A percentile compares a stretch with the other conserved stretches of the same genome.
Evolutionary conservation across 73 alveolate species (phyloP).

Genomic region (Halteria grandinella): DNA sequence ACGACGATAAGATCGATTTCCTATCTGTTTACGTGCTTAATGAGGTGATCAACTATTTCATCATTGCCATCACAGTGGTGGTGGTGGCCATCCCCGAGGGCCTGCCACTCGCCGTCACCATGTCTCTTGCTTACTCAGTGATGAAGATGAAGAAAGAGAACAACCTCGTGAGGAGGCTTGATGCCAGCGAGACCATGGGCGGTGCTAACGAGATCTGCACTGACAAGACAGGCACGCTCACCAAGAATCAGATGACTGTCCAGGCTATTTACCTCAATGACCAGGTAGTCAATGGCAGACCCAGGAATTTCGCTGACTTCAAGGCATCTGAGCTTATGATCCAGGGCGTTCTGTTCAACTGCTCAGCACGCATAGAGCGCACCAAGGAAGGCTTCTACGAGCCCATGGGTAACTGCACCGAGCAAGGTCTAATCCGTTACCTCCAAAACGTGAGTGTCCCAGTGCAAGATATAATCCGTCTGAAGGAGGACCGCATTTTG

Average conservation of each 20-base stretch:
- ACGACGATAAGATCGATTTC: slow-evolving; percentile 48
- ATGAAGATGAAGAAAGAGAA: slow-evolving; percentile 94
- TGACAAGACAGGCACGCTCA: slow-evolving; percentile 97
- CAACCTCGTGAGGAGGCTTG: slow-evolving; percentile 92
- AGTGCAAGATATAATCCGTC: slow-evolving; percentile 4
- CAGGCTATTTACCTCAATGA: slow-evolving; percentile 75
- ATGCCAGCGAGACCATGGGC: slow-evolving; percentile 97
- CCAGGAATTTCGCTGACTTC: not conserved
- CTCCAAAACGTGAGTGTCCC: not conserved
- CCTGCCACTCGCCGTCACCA: slow-evolving; percentile 96
- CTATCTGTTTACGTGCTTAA: slow-evolving; percentile 73
- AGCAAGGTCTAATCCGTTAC: slow-evolving; percentile 59
- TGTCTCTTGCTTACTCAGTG: slow-evolving; percentile 91
- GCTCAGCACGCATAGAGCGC: slow-evolving; percentile 53
- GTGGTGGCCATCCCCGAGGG: slow-evolving; percentile 98
- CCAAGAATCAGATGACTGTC: slow-evolving; percentile 90
- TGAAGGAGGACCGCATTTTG: slow-evolving; percentile 28
- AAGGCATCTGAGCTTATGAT: not conserved
- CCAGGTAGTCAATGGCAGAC: slow-evolving; percentile 56
- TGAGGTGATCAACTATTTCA: slow-evolving; percentile 81
- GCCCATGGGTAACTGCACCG: slow-evolving; percentile 78
- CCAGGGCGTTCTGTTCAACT: slow-evolving; percentile 47
- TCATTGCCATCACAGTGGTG: slow-evolving; percentile 90
- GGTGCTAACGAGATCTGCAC: slow-evolving; percentile 93
- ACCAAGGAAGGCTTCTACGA: slow-evolving; percentile 64